A percentile compares a stretch with the other conserved stretches of the same genome.
Conservation (phyloP, 176 grass and related monocot species). For the Pontederia crassipes region DNA sequence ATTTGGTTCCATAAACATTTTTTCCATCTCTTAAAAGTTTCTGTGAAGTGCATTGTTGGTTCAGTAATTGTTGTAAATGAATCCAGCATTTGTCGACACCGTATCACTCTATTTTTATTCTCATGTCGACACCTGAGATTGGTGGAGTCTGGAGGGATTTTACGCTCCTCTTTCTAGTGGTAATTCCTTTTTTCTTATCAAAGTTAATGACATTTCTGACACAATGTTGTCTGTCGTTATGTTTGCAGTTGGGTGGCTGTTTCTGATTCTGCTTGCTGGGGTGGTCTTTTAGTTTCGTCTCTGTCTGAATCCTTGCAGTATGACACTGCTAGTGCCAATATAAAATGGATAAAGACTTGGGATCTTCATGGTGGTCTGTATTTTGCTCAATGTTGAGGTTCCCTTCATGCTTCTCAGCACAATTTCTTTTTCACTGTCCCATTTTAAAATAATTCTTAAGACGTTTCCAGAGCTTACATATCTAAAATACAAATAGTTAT, state of each 20-base stretch:
- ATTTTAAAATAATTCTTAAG: too few species aligned
- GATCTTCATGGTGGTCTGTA: too few species aligned
- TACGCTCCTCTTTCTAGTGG: not conserved
- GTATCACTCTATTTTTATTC: not conserved
- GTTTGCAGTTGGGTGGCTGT: conserved; percentile 37
- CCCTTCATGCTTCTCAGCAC: too few species aligned
- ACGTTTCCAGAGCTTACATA: too few species aligned
- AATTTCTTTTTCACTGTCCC: too few species aligned
- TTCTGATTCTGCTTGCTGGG: conserved; percentile 23
- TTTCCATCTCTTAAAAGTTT: not conserved
- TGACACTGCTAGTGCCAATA: too few species aligned
- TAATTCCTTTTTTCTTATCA: not conserved
- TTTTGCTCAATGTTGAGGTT: too few species aligned
- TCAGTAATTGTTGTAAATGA: not conserved
- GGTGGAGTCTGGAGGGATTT: not conserved
- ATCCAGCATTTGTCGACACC: not conserved
- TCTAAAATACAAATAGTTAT: too few species aligned
- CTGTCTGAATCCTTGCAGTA: too few species aligned
- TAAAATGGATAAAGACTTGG: too few species aligned
- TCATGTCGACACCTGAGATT: not conserved
- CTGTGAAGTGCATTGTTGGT: not conserved
- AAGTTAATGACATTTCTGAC: not conserved
- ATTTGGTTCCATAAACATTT: not conserved
- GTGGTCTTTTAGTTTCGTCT: not conserved
- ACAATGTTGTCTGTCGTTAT: not conserved